Evolutionary conservation across 2,329 filamentous ascomycete species (phyloP), one percentile per base, ranked within the genome.

Genomic region (Simplicillium sp.): DNA sequence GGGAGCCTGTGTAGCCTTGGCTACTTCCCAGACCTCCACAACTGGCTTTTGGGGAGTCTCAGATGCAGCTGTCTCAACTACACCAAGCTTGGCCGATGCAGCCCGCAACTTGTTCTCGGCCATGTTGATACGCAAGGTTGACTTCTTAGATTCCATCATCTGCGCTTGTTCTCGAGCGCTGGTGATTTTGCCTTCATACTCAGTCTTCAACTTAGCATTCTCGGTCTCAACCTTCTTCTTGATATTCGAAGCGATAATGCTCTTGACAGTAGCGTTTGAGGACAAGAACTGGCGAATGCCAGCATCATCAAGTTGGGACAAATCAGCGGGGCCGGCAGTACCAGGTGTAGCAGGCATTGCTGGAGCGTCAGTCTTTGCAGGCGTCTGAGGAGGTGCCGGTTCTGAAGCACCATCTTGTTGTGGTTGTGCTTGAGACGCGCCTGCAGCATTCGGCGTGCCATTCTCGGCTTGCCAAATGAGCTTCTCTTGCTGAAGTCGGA

Each of bases 1-100:
- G n/a, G 54, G 49, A 13, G 58, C 50, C 33, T 58, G 56, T 16
- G 61, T 54, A 15, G 40, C 68, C 61, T 90, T 89, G 0, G 84
- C 88, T 40, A 85, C 66, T 47, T 83, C 80, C 85, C 87, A 96
- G 1, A 96, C 89, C 60, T 96, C 88, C 9, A 68, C 76, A 4
- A 97, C 87, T 1, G 88, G 78, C 56, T 80, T 81, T 52, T 90
- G 73, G 0, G 90, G 90, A 1, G 89, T 96, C 37, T 94, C 84
- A n/a, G 72, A 73, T 1, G 84, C 87, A 11, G 90, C 89, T 36
- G 79, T 84, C 54, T 88, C 76, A 3, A 97, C 84, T 1, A 92
- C 77, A 2, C 76, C 74, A 28, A 94, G 65, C 65, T 92, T 94
- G 4, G 82, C 84, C 38, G 71, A 71, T 0, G 80, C 77, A 8